Evolutionary conservation across 106 monocot species (phyloP), one percentile per base, ranked within the genome.

Genomic region (Dendrobium chrysotoxum): DNA sequence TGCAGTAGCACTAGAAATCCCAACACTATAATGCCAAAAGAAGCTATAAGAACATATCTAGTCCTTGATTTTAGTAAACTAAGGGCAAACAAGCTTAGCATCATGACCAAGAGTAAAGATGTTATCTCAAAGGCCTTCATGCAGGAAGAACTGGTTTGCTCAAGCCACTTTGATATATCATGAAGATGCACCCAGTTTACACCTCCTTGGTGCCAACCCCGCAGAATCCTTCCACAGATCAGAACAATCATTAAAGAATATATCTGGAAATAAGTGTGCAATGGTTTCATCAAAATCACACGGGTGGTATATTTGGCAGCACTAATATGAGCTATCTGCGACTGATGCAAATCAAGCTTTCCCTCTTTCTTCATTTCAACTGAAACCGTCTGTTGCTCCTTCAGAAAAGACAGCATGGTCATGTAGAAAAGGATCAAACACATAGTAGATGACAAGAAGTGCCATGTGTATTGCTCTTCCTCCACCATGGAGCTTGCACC

Each of bases 401-500:
- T 84, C 13, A 87, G 73, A 47, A 85, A 44, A 17, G 72, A 82
- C 26, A 78, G 85, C 26, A 91, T 40, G 53, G 77, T 78, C 28
- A 6, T 85, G 40, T 84, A 83, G 53, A 99, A 82, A 88, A 91
- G 91, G 61, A 99, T 84, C 46, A 95, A 77, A 83, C 88, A 95
- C 45, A 99, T 79, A 18, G 98, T 93, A 5, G 92, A 90, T 65
- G 85, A 85, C 31, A 99, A 70, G 74, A 89, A 99, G 85, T 99
- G 92, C 95, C 98, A 99, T 44, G 91, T 88, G 78, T 99, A 99
- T 79, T 99, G 98, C 76, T 99, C 98, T 90, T 99, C 98, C 82
- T 99, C 98, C 31, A 99, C 95, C 85, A 99, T 85, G 61, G 98
- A 99, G 68, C 98, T 99, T 86, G 95, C 76, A 53, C 82, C 77